These are phyloP conservation scores for Sarocladium oryzae DNA, from an alignment of 2,329 filamentous ascomycete genomes.

Conservation along the genomic window DNA sequence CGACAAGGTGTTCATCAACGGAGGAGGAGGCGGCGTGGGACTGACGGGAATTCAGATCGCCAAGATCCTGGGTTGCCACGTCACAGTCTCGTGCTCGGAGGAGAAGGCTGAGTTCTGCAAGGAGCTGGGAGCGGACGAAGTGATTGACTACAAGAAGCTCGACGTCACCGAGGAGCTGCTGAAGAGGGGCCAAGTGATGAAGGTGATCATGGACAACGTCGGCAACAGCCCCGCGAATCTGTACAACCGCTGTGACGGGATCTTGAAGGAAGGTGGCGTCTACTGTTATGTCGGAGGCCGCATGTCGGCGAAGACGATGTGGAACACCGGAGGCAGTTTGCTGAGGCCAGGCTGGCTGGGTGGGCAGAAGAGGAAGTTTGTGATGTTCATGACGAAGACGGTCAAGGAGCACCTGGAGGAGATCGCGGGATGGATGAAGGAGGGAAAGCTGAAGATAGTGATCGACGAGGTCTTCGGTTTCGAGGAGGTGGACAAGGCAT, in stretches of 20 bases:
- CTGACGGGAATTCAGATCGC: constrained; percentile 58
- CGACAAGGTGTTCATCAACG: constrained; percentile 59
- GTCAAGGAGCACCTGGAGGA: constrained; percentile 39
- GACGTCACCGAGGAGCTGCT: constrained; percentile 42
- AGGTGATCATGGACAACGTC: constrained; percentile 54
- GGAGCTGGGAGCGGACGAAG: constrained; percentile 56
- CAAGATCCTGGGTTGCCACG: constrained; percentile 53
- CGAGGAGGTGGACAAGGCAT: constrained; percentile 49
- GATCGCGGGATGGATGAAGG: constrained; percentile 47
- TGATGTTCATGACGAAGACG: constrained; percentile 32
- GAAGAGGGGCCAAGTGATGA: constrained; percentile 39
- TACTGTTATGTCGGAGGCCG: constrained; percentile 46
- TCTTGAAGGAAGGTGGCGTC: constrained; percentile 38
- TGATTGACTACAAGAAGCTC: constrained; percentile 52
- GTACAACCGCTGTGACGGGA: constrained; percentile 45
- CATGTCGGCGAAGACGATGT: constrained; percentile 19
- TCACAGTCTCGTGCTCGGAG: constrained; percentile 55
- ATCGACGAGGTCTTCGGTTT: constrained; percentile 51
- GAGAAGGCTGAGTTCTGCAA: constrained; percentile 51
- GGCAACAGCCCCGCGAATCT: constrained; percentile 41
- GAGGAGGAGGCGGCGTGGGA: constrained; percentile 57
- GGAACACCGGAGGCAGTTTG: constrained; percentile 19
- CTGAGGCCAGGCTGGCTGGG: constrained; percentile 29
- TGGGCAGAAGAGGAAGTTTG: constrained; percentile 35
- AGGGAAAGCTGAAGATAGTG: constrained; percentile 51